phyloP scores from a whole-genome alignment of 805 yeast species.

The Pichia paraexigua region DNA sequence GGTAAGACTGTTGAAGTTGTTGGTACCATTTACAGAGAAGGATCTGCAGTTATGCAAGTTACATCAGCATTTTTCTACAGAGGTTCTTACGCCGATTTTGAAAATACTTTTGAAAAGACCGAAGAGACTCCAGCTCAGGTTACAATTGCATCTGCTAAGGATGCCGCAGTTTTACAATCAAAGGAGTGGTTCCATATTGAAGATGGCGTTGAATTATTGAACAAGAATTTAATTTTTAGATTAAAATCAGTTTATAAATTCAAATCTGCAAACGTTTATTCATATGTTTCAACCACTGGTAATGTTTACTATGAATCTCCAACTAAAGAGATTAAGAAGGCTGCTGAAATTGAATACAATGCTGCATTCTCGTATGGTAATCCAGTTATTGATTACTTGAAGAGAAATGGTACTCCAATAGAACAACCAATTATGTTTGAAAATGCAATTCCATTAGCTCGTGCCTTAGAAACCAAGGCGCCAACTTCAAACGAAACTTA shows the following conservation, averaged over 20 bases:
- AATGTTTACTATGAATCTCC: slow-evolving; percentile 82
- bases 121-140: slow-evolving; percentile 84
- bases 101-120: slow-evolving; percentile 84
- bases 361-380: slow-evolving; percentile 94
- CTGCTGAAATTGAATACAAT: slow-evolving; percentile 77
- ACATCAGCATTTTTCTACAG: slow-evolving; percentile 94
- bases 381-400: slow-evolving; percentile 91
- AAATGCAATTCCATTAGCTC: slow-evolving; percentile 76
- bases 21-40: slow-evolving; percentile 76
- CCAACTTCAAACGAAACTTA: slow-evolving; percentile 96
- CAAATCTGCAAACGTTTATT: slow-evolving; percentile 67
- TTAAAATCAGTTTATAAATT: slow-evolving; percentile 76
- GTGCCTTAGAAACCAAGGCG: slow-evolving; percentile 61
- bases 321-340: slow-evolving; percentile 77
- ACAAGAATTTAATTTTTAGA: slow-evolving; percentile 81
- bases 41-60: slow-evolving; percentile 83
- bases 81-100: slow-evolving; percentile 81
- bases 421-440: slow-evolving; percentile 92
- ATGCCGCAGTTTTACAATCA: slow-evolving; percentile 85
- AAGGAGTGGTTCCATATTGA: slow-evolving; percentile 97
- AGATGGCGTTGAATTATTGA: slow-evolving; percentile 59
- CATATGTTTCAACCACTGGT: slow-evolving; percentile 79
- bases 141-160: slow-evolving; percentile 65
- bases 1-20: slow-evolving; percentile 96
- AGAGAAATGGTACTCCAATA: slow-evolving; percentile 85